Conservation (phyloP, 495 filamentous ascomycete genomes). For the Cenococcum geophilum region DNA sequence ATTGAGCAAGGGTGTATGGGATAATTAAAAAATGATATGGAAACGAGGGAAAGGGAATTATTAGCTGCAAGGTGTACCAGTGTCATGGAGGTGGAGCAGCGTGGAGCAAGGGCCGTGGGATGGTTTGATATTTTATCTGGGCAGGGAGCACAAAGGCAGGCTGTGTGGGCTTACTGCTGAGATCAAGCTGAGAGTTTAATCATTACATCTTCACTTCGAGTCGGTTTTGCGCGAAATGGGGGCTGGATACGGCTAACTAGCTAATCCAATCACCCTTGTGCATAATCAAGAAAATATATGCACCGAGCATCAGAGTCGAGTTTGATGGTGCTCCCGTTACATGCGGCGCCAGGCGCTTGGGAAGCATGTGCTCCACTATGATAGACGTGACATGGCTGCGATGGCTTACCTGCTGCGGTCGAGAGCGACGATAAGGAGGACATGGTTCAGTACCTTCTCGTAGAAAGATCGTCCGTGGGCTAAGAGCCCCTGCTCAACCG, state of each 20-base stretch:
- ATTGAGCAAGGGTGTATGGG: too few relatives aligned
- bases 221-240: background rate
- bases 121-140: conserved; percentile 14
- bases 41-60: background rate
- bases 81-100: conserved; percentile 18
- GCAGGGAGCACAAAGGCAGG: background rate
- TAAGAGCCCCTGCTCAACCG: background rate
- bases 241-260: conserved; percentile 1
- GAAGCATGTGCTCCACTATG: conserved; percentile 21
- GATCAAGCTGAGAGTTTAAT: conserved; percentile 14
- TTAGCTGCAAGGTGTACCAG: conserved; percentile 11
- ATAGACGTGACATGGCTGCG: conserved; percentile 12
- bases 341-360: conserved; percentile 30
- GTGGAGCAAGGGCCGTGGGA: conserved; percentile 10
- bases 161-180: conserved; percentile 18
- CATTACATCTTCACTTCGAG: conserved; percentile 9
- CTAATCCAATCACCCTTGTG: conserved; percentile 15
- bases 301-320: conserved; percentile 15
- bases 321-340: conserved; percentile 20
- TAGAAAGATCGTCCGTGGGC: conserved; percentile 7
- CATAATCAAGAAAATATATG: conserved; percentile 32
- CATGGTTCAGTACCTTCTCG: conserved; percentile 11
- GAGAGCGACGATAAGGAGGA: conserved; percentile 14
- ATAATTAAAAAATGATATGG: background rate
- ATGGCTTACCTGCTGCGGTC: conserved; percentile 11